Base-by-base conservation (phyloP, 129 eudicot species). In the Rutidosis leptorrhynchoides region DNA sequence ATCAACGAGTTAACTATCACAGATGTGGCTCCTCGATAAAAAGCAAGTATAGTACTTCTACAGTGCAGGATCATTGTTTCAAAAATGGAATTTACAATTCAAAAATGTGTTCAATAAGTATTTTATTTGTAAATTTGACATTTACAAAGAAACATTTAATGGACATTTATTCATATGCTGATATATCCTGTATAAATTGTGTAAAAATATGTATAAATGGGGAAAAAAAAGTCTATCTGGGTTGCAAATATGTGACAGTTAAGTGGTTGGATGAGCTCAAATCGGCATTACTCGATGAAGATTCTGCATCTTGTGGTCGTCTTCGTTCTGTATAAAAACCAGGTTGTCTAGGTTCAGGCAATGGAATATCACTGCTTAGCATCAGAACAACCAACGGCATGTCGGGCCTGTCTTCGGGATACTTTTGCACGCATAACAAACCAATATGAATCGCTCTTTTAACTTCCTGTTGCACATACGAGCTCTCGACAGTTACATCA, bases 381-480 rank as follows among this genome's bases (percentile, higher is more conserved):
- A 83, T 83, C 19, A 83, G 70, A 26, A 73, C 77, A 64, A 79
- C 88, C 32, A 67, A n/a, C 9, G 84, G 70, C 82, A 84, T 78
- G 48, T 64, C 71, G 4, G 90, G 86, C 61, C 90, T 72, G 56
- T 84, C 83, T 78, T 81, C 85, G 0, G 83, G 85, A 78, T 77
- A 80, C 63, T 78, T 65, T 40, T 84, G 84, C 46, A 84, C 83
- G 22, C 86, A 81, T 40, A 84, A 22, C 48, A 84, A 76, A 16
- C 69, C 87, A 3, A 79, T 67, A 5, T 75, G 75, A 69, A 78
- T 73, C 24, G 74, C 74, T 28, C 80, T 68, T 10, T 26, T 42
- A 17, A 79, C 78, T 76, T 84, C 82, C 2, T 60, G 15, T 20
- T 42, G 30, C 5, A 56, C 30, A 33, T 60, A 19, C 0, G 71